phyloP scores from a whole-genome alignment of 306 rosid species.

The Erythrophleum fordii region DNA sequence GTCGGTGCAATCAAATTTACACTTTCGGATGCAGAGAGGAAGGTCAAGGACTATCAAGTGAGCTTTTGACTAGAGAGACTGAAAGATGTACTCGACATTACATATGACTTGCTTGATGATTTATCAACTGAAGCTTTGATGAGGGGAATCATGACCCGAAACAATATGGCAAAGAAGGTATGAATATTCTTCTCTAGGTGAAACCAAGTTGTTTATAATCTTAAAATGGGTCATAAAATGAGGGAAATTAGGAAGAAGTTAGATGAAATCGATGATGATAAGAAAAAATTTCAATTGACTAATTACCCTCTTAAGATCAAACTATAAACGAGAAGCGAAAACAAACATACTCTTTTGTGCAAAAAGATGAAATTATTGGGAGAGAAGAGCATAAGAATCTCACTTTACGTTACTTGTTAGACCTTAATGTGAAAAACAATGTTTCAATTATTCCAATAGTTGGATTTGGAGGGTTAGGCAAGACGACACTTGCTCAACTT shows the following conservation, averaged over 20 bases:
- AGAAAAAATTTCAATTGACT: slow-evolving; percentile 15
- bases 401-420: background rate
- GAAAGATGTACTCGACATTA: slow-evolving; percentile 44
- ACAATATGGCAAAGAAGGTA: background rate
- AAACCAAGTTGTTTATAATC: slow-evolving; percentile 21
- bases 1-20: slow-evolving; percentile 28
- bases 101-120: slow-evolving; percentile 47
- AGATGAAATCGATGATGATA: slow-evolving; percentile 31
- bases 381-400: slow-evolving; percentile 36
- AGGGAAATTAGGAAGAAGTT: slow-evolving; percentile 35
- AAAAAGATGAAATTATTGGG: slow-evolving; percentile 38
- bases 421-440: slow-evolving; percentile 1
- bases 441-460: slow-evolving; percentile 42
- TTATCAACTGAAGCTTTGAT: slow-evolving; percentile 20
- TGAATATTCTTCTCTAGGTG: slow-evolving; percentile 30
- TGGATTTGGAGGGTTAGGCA: slow-evolving; percentile 56
- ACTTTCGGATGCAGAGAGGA: slow-evolving; percentile 42
- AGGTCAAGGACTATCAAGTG: background rate
- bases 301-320: background rate
- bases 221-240: slow-evolving; percentile 33
- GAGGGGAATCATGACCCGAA: slow-evolving; percentile 8
- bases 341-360: slow-evolving; percentile 47
- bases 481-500: slow-evolving; percentile 53
- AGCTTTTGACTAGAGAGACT: slow-evolving; percentile 40
- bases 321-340: background rate